Evolutionary conservation across 2,329 filamentous ascomycete species (phyloP), one percentile per base, ranked within the genome.

Genomic region (Trichoderma oligosporum): DNA sequence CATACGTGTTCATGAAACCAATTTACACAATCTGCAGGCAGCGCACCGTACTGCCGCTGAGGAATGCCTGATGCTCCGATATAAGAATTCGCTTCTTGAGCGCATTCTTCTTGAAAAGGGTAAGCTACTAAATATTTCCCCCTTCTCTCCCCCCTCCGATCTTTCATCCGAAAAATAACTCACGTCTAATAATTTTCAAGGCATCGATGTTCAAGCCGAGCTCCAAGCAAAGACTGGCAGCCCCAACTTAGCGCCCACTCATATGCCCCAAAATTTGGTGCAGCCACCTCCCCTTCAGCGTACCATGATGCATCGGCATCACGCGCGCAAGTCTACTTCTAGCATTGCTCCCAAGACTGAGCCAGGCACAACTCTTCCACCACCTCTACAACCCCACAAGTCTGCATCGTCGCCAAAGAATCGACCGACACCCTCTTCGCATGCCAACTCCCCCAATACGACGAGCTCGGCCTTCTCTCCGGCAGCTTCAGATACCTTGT

Each of bases 61-160:
- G 73, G 94, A 97, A 74, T 97, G 94, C 71, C 76, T 97, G 68
- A 97, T 99, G 94, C 81, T 99, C 66, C 88, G 94, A 59, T 99
- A 97, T 74, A 97, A 97, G 78, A 99, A 97, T 73, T 97, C 94
- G 38, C 79, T 97, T 47, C 82, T 99, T 33, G 94, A 99, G 76
- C 85, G 94, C 59, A 96, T 99, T 68, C 82, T 99, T 53, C 82
- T 99, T 35, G 94, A 99, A 76, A 97, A 97, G 81, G 92, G 91
- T 94, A 75, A 14, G 62, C 59, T 36, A 4, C 29, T 25, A 20
- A 20, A 20, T 9, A 4, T 5, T 22, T 3, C 4, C 14, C 5
- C 18, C 4, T 16, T n/a, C 5, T 5, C 2, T 18, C 3, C 14
- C 2, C n/a, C 8, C 4, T n/a, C n/a, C 8, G 8, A 35, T 46